Evolutionary conservation across 371 early-diverging fungal species (phyloP), one percentile per base, ranked within the genome.

Genomic region (Sporodiniella umbellata): DNA sequence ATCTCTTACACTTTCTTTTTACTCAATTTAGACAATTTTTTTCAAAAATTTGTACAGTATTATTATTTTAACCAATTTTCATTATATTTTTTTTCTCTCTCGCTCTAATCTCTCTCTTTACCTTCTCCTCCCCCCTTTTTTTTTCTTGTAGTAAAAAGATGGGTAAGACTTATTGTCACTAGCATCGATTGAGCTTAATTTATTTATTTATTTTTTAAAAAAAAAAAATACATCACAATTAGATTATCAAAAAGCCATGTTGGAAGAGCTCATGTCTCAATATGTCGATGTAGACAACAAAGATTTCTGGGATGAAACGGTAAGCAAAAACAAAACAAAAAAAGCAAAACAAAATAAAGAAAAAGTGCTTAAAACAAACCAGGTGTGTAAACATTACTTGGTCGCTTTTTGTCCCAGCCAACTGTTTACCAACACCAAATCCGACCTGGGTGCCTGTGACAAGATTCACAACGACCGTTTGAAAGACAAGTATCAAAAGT

Each of bases 361-460:
- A 30, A 46, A 46, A 1, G 11, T 43, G 24, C n/a, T 26, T 23
- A 37, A 1, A 18, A 72, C n/a, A n/a, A n/a, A n/a, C n/a, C n/a
- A 89, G 81, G 86, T 94, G 8, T 94, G 94, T 69, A 94, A 93
- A 57, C 78, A 93, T 68, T 87, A 80, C 54, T 70, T 94, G 39
- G 91, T 89, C 31, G 85, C 79, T 30, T 94, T 92, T 51, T 94
- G 95, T 60, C 94, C 95, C 19, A 78, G 88, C 54, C 84, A 86
- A 51, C 71, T 89, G 23, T 94, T 94, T 65, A 82, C 83, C 33
- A 93, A 94, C 67, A 94, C 95, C 1, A 94, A 93, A 62, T 86
- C 87, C 22, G 91, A 89, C 58, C 71, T 91, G 45, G 87, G 90
- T 23, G 75, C 76, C 0, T 91, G 92, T 66, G 74, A 76, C 42